Evolutionary conservation across 1,284 basidiomycete species (phyloP).

Genomic region (Anthracocystis walkeri): DNA sequence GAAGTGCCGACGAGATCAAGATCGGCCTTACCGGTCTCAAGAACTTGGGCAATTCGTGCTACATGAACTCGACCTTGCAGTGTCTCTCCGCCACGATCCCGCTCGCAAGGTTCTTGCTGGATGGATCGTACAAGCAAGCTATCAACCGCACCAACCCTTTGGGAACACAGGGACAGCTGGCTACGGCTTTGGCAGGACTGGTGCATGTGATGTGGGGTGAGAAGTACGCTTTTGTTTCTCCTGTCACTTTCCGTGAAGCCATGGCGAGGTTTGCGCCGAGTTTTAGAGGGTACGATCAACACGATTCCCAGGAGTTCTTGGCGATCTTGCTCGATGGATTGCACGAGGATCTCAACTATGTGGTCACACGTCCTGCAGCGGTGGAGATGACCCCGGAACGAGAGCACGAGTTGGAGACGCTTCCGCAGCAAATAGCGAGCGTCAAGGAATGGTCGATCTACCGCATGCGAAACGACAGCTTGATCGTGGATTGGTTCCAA

Average conservation of each 20-base stretch:
- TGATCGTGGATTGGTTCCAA: constrained; percentile 60
- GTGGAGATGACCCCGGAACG: constrained; percentile 63
- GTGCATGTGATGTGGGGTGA: constrained; percentile 89
- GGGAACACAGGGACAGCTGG: constrained; percentile 87
- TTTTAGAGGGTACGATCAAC: constrained; percentile 65
- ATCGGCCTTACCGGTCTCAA: constrained; percentile 66
- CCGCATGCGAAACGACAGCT: constrained; percentile 63
- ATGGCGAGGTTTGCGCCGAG: constrained; percentile 61
- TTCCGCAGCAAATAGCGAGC: constrained; percentile 77
- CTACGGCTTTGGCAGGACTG: constrained; percentile 84
- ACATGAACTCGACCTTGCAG: constrained; percentile 69
- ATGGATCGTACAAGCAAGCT: constrained; percentile 83
- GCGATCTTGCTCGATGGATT: constrained; percentile 58
- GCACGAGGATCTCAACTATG: constrained; percentile 58
- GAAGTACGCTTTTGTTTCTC: constrained; percentile 84
- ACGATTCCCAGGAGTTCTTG: constrained; percentile 60
- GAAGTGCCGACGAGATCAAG: constrained; percentile 53
- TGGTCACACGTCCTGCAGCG: constrained; percentile 54
- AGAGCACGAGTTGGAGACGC: constrained; percentile 73
- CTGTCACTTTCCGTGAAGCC: constrained; percentile 85
- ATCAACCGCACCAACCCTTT: constrained; percentile 89
- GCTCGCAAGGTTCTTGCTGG: constrained; percentile 63
- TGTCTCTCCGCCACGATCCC: constrained; percentile 67
- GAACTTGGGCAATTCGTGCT: constrained; percentile 69
- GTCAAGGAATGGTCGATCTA: constrained; percentile 63